Evolutionary conservation across 345 rosid genomes (phyloP), one percentile per base, ranked within the genome.

Genomic region (Eucalyptus fibrosa): DNA sequence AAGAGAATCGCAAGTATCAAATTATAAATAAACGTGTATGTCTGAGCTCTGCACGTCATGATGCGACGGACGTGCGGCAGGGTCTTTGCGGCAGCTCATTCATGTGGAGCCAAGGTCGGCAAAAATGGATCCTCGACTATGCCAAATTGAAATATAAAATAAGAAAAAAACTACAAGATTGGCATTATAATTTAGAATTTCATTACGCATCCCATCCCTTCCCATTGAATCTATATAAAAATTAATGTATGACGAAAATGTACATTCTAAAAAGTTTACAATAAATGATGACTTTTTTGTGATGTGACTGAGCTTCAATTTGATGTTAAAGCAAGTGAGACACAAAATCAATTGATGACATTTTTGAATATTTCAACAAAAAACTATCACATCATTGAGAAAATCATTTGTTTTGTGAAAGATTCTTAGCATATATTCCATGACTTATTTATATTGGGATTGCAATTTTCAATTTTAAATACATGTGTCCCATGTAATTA

Each of bases 231-330:
- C 28, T 6, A 2, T 40, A 21, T 11, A 77, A 21, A 77, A 37
- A 10, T 77, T 30, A 77, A 77, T 21, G 24, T 7, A 77, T 10
- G 30, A 21, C 3, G 2, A 21, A 40, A 23, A 21, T 40, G 2
- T 4, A 3, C 2, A 5, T 12, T 3, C 26, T 40, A 11, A 72
- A 37, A 11, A 3, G 11, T 6, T 40, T 21, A 37, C 15, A 21
- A 21, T 37, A 5, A 40, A 19, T 7, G 2, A 12, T 19, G 13
- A 23, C 26, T 19, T 72, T 72, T 6, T 18, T 72, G 9, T 53
- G 24, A 53, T 1, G 0, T 53, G 5, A 53, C 5, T n/a, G 1
- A 19, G 1, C 2, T 37, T 21, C 14, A 11, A 72, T 5, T 21
- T 37, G 3, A 37, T 21, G 42, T 77, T 37, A 21, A 77, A 77